Conservation (phyloP, 352 stramenopile species). For the Phytophthora sp. region DNA sequence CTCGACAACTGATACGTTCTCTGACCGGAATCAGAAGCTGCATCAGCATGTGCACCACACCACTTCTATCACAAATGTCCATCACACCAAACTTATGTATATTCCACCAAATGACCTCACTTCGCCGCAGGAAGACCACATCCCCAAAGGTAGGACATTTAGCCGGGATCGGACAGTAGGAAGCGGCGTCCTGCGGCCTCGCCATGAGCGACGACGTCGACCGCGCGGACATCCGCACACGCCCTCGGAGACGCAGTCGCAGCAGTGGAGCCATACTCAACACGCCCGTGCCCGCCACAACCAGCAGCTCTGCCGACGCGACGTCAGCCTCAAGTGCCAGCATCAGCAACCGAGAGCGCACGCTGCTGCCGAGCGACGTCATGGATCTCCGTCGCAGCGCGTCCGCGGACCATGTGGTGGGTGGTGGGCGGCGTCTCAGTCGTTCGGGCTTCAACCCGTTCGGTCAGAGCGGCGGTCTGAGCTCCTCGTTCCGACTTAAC, state of each 20-base stretch:
- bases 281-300: conserved; percentile 51
- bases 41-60: no score
- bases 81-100: neutral
- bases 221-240: conserved; percentile 20
- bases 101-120: neutral
- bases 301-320: conserved; percentile 35
- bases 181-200: neutral
- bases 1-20: conserved; percentile 13
- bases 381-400: conserved; percentile 49
- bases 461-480: conserved; percentile 24
- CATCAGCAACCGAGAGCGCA: conserved; percentile 18
- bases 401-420: conserved; percentile 39
- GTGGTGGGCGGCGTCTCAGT: conserved; percentile 34
- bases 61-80: conserved; percentile 1
- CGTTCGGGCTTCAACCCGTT: conserved; percentile 39
- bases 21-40: conserved; percentile 6
- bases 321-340: neutral
- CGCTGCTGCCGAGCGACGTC: conserved; percentile 39
- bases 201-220: conserved; percentile 38
- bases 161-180: neutral
- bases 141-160: neutral
- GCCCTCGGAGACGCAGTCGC: conserved; percentile 48
- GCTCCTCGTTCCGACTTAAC: conserved; percentile 38
- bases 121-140: conserved; percentile 21
- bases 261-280: conserved; percentile 92